Conservation (phyloP, 1,139 yeast genomes). For the Geotrichum aggregatum region DNA sequence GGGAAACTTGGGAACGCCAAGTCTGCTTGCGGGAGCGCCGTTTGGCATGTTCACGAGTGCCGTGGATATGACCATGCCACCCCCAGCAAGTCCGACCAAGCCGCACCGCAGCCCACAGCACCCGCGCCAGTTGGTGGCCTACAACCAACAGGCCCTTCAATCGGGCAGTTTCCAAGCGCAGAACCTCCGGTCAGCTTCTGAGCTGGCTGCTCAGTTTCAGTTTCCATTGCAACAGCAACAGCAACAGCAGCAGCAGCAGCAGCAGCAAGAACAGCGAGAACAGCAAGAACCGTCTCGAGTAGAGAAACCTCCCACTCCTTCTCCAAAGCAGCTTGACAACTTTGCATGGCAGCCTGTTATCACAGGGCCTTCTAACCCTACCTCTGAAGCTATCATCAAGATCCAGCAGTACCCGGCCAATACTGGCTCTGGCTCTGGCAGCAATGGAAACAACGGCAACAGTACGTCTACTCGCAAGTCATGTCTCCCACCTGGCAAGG, state of each 20-base stretch:
- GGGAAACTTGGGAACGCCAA: conserved; percentile 26
- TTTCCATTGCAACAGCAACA: not conserved
- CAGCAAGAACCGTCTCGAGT: conserved; percentile 5
- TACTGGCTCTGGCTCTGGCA: not conserved
- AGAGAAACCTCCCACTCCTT: not conserved
- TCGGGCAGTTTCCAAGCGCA: not conserved
- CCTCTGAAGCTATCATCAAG: conserved; percentile 35
- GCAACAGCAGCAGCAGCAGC: too few species aligned
- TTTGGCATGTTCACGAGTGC: not conserved
- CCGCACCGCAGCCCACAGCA: not conserved
- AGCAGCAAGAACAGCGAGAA: not conserved
- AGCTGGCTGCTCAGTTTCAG: not conserved
- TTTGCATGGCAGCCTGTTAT: conserved; percentile 40
- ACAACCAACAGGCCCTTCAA: not conserved
- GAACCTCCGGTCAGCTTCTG: not conserved
- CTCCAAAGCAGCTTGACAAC: not conserved
- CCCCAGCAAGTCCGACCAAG: not conserved
- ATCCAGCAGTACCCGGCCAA: conserved; percentile 28
- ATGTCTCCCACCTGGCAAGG: conserved; percentile 82
- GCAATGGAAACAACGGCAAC: not conserved
- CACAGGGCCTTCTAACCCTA: conserved; percentile 35
- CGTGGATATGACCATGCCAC: conserved; percentile 14
- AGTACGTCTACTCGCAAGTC: conserved; percentile 42
- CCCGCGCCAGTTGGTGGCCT: not conserved
- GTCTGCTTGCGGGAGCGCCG: conserved; percentile 15